Percentiles rank a stretch among this genome's conserved stretches.
Evolutionary conservation across 2,329 filamentous ascomycete species (phyloP).

Genomic region (Verticillium isaacii): DNA sequence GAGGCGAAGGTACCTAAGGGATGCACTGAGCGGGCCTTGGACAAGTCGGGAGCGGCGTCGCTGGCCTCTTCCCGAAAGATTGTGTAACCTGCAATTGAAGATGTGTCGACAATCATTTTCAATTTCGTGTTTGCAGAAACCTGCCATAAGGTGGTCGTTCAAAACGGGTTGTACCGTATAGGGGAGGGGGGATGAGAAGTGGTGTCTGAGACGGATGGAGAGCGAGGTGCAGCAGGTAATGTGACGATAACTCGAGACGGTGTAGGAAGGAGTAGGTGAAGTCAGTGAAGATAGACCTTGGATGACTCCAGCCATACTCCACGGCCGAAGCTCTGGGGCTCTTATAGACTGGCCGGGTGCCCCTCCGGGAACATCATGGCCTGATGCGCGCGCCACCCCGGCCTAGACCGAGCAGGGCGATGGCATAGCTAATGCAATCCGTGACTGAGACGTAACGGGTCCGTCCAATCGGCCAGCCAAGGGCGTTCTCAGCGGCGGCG

Average conservation of each 20-base stretch:
- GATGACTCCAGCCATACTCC: not conserved
- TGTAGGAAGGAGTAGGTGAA: not conserved
- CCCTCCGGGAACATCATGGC: not conserved
- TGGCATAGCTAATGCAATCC: not conserved
- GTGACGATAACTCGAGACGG: not conserved
- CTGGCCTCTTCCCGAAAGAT: slow-evolving; percentile 37
- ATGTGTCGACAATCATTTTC: slow-evolving; percentile 37
- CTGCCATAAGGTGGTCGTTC: slow-evolving; percentile 3
- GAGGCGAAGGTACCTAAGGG: slow-evolving; percentile 26
- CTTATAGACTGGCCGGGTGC: not conserved
- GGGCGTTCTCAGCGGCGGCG: not conserved
- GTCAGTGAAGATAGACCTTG: not conserved
- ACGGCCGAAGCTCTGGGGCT: not conserved
- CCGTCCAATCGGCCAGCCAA: not conserved
- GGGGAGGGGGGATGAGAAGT: not conserved
- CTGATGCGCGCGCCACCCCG: not conserved
- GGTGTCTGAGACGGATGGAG: not conserved
- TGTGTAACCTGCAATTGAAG: slow-evolving; percentile 38
- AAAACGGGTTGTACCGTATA: not conserved
- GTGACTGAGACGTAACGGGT: not conserved
- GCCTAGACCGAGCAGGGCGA: not conserved
- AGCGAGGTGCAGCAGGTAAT: not conserved
- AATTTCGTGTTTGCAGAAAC: slow-evolving; percentile 13
- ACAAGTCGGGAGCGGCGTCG: slow-evolving; percentile 28
- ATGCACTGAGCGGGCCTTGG: slow-evolving; percentile 25